Evolutionary conservation across 1,284 basidiomycete genomes (phyloP).

Genomic region (Lentinula novae-zelandiae): DNA sequence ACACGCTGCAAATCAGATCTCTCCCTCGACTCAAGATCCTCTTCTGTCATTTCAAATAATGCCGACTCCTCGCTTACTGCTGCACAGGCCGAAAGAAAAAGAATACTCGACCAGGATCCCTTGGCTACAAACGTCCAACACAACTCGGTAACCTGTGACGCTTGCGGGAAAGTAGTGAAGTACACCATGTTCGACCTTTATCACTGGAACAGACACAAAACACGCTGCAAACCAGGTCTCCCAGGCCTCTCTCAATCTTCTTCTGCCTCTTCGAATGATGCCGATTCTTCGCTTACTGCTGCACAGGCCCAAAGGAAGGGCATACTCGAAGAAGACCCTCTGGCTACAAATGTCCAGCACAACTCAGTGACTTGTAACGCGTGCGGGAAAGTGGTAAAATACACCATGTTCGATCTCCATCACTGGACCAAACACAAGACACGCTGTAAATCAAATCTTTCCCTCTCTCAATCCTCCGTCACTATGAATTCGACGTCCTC

Average conservation of each 20-base stretch:
- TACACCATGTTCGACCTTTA: conserved; percentile 4
- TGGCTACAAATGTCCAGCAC: conserved; percentile 1
- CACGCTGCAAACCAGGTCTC: background rate
- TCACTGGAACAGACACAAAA: conserved; percentile 4
- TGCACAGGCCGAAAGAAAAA: background rate
- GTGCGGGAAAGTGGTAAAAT: background rate
- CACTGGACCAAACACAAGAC: conserved; percentile 5
- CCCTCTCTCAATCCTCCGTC: background rate
- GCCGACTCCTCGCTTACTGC: background rate
- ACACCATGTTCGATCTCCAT: conserved; percentile 1
- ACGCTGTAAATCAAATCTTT: background rate
- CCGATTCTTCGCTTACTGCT: background rate
- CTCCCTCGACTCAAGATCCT: background rate
- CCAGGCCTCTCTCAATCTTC: background rate
- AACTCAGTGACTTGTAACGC: background rate
- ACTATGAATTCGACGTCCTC: too few species aligned
- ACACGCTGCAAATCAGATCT: conserved; percentile 1
- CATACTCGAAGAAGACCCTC: background rate
- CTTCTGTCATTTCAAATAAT: background rate
- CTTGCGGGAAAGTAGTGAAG: background rate
- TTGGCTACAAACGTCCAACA: conserved; percentile 1
- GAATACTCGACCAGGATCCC: background rate
- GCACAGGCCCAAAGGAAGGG: background rate
- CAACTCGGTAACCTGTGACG: background rate
- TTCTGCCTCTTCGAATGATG: background rate